These are phyloP conservation scores for Suhomyces kilbournensis DNA, from an alignment of 805 yeast genomes.

Conservation along the genomic window DNA sequence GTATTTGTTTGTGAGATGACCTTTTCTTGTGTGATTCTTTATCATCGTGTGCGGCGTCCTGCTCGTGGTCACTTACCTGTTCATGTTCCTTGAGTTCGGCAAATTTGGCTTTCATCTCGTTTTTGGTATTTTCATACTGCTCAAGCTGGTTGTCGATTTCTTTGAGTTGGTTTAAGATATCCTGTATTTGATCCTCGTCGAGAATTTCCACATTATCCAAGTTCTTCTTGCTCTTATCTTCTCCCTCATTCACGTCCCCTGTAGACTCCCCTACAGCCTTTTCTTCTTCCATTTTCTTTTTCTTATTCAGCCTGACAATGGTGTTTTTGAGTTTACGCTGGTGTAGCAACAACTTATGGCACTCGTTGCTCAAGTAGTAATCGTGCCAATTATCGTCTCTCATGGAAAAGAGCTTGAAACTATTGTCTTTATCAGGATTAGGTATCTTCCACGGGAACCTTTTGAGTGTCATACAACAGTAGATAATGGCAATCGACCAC, in stretches of 20 bases:
- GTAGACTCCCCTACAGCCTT: slow-evolving; percentile 3
- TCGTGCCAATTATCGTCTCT: slow-evolving; percentile 76
- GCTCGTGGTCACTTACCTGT: background rate
- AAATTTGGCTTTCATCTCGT: slow-evolving; percentile 32
- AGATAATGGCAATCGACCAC: slow-evolving; percentile 82
- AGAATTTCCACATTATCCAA: slow-evolving; percentile 25
- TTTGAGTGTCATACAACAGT: slow-evolving; percentile 82
- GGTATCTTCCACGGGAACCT: slow-evolving; percentile 90
- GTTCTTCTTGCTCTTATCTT: slow-evolving; percentile 16
- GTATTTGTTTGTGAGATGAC: slow-evolving; percentile 53
- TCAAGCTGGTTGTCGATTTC: slow-evolving; percentile 37
- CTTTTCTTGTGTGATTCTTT: slow-evolving; percentile 26
- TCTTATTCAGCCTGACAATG: slow-evolving; percentile 41
- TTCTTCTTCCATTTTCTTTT: slow-evolving; percentile 26
- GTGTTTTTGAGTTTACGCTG: slow-evolving; percentile 56
- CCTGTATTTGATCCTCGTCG: slow-evolving; percentile 31
- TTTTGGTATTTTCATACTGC: slow-evolving; percentile 33
- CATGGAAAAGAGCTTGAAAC: slow-evolving; percentile 62
- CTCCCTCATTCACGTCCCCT: slow-evolving; percentile 2
- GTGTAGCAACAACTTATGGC: slow-evolving; percentile 61
- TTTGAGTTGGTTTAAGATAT: slow-evolving; percentile 31
- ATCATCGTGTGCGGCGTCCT: slow-evolving; percentile 2
- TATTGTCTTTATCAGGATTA: slow-evolving; percentile 54
- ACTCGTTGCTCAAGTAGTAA: slow-evolving; percentile 65
- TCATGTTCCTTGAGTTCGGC: slow-evolving; percentile 16